Evolutionary conservation across 208 protist species (phyloP), one percentile per base, ranked within the genome.

Genomic region (Leishmania aethiopica): DNA sequence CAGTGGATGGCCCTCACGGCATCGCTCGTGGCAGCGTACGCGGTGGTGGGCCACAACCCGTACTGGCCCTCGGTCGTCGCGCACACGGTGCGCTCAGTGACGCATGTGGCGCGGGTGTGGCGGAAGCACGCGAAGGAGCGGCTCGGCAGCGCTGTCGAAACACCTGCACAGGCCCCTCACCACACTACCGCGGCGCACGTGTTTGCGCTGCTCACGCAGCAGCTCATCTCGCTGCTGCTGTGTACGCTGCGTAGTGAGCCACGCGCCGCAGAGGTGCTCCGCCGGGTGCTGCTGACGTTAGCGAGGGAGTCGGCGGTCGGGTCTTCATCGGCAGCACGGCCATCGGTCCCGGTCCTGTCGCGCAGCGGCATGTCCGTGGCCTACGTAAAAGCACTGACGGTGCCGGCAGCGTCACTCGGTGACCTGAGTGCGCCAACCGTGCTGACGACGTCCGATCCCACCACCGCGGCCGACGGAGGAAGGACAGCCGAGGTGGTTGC

Each of bases 61-160:
- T 95, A 95, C 86, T 97, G 94, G 94, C 92, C 90, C 7, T 79
- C 82, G 7, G 67, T 96, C 37, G 72, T 94, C 35, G 83, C 89
- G 10, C 82, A 86, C 71, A 70, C 64, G 3, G 77, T 82, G 8
- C 66, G 73, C 49, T 45, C 67, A 3, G 37, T 82, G 6, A 37
- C 42, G 59, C 81, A 81, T 47, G 70, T 81, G 28, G 49, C 75
- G 22, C 69, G 73, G 10, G 77, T 35, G 71, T 82, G 80, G 76
- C 59, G 66, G 47, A 49, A 59, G 19, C 64, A 80, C n/a, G 62
- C 60, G 57, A 70, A 67, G 78, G 28, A 19, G 19, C 40, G 72
- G 17, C 60, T 37, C 3, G 42, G 60, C 45, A 13, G 3, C 28
- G 60, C 60, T 13, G 32, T 19, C 3, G 55, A 28, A 17, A 28